A percentile compares a stretch with the other conserved stretches of the same genome.
phyloP scores from a whole-genome alignment of 2,329 filamentous ascomycete species.

The Alternaria tenuissima region DNA sequence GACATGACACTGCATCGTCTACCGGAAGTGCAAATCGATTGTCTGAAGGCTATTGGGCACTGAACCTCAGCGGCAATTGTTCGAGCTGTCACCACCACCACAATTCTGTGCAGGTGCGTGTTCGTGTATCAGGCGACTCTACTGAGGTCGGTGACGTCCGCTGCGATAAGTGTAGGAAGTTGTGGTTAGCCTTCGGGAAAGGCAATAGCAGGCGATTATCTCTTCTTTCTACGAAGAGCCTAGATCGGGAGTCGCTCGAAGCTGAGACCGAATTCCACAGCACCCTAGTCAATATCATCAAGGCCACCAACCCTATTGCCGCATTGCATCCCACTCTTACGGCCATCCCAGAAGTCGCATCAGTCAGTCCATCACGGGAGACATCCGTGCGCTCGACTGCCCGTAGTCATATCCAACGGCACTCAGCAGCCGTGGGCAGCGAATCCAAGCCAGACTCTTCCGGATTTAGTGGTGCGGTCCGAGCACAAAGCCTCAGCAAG shows the following conservation, averaged over 20 bases:
- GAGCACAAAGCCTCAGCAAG: not conserved
- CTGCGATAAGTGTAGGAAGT: constrained; percentile 34
- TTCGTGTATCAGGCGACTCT: constrained; percentile 23
- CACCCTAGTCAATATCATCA: constrained; percentile 32
- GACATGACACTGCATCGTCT: constrained; percentile 30
- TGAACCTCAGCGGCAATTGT: constrained; percentile 39
- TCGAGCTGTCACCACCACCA: constrained; percentile 41
- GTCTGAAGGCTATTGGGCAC: constrained; percentile 29
- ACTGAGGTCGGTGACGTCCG: constrained; percentile 25
- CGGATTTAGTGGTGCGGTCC: not conserved
- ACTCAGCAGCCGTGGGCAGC: not conserved
- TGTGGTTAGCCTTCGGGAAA: constrained; percentile 38
- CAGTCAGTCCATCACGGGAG: constrained; percentile 20
- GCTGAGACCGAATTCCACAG: constrained; percentile 24
- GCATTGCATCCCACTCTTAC: constrained; percentile 26
- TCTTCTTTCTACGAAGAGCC: constrained; percentile 31
- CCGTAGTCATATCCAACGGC: not conserved
- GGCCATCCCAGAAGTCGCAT: constrained; percentile 25
- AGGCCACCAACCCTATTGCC: constrained; percentile 26
- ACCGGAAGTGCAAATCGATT: constrained; percentile 25
- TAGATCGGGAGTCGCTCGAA: constrained; percentile 28
- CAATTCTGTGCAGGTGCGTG: constrained; percentile 28
- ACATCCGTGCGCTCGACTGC: constrained; percentile 12
- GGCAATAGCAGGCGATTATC: constrained; percentile 36
- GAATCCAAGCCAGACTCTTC: not conserved